phyloP scores from a whole-genome alignment of 371 early-diverging fungal genomes.

The Circinella umbellata region DNA sequence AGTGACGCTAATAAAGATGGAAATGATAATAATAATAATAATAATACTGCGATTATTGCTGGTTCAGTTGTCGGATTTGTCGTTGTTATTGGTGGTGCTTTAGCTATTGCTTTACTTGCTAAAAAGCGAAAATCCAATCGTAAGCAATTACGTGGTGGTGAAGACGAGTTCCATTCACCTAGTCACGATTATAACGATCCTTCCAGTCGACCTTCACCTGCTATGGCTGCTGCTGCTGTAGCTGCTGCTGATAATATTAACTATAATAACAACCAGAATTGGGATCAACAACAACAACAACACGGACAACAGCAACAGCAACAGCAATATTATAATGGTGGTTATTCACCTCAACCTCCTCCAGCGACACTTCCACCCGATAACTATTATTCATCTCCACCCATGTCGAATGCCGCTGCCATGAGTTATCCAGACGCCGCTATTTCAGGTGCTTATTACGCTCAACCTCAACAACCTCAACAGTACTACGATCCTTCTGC shows the following conservation, averaged over 20 bases:
- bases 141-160: slow-evolving; percentile 30
- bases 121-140: slow-evolving; percentile 25
- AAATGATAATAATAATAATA: slow-evolving; percentile 9
- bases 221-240: slow-evolving; percentile 34
- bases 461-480: slow-evolving; percentile 10
- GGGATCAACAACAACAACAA: slow-evolving; percentile 6
- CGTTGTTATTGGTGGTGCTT: slow-evolving; percentile 39
- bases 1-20: background rate
- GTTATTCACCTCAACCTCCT: slow-evolving; percentile 26
- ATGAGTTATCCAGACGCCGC: slow-evolving; percentile 34
- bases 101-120: slow-evolving; percentile 46
- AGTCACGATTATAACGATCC: slow-evolving; percentile 15
- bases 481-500: slow-evolving; percentile 26
- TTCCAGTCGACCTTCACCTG: slow-evolving; percentile 34
- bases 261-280: slow-evolving; percentile 12
- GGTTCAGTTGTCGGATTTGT: slow-evolving; percentile 49
- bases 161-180: slow-evolving; percentile 17
- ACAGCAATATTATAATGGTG: slow-evolving; percentile 10
- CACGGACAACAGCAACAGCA: background rate
- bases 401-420: slow-evolving; percentile 18
- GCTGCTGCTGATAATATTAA: slow-evolving; percentile 28
- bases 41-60: slow-evolving; percentile 42
- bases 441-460: slow-evolving; percentile 32
- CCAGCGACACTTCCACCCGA: slow-evolving; percentile 19
- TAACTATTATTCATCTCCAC: slow-evolving; percentile 20